Conservation (phyloP, 2,329 filamentous ascomycete genomes). For the Zymoseptoria brevis region DNA sequence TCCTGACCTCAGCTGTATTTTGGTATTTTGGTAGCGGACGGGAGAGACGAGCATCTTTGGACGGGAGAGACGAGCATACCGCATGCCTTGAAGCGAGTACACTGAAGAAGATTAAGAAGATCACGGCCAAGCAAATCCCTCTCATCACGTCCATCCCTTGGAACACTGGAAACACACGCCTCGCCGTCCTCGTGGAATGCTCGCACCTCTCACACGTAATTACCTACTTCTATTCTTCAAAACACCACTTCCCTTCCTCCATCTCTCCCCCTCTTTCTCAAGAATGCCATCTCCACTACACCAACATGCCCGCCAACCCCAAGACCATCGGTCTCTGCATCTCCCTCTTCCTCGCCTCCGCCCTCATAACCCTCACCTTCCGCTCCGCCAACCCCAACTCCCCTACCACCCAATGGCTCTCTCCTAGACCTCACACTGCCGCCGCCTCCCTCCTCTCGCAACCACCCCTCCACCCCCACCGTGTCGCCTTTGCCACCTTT, state of each 20-base stretch:
- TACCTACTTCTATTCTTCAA: no score
- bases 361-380: constrained; percentile 26
- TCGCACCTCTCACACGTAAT: not conserved
- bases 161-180: no score
- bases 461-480: constrained; percentile 16
- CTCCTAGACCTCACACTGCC: constrained; percentile 8
- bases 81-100: no score
- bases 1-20: no score
- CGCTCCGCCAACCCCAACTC: constrained; percentile 12
- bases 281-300: constrained; percentile 8
- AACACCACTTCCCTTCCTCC: constrained; percentile 3
- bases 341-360: constrained; percentile 29
- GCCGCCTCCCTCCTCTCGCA: constrained; percentile 4
- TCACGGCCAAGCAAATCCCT: no score
- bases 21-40: no score
- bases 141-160: no score
- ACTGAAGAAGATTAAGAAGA: no score
- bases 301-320: constrained; percentile 17
- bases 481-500: constrained; percentile 34
- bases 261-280: not conserved
- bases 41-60: no score
- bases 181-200: constrained; percentile 1
- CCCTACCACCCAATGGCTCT: constrained; percentile 16
- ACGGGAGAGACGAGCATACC: no score
- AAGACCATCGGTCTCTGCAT: constrained; percentile 26